Percentiles rank a stretch among this genome's conserved stretches.
Conservation (phyloP, 345 rosid species). For the Cochlearia excelsa region DNA sequence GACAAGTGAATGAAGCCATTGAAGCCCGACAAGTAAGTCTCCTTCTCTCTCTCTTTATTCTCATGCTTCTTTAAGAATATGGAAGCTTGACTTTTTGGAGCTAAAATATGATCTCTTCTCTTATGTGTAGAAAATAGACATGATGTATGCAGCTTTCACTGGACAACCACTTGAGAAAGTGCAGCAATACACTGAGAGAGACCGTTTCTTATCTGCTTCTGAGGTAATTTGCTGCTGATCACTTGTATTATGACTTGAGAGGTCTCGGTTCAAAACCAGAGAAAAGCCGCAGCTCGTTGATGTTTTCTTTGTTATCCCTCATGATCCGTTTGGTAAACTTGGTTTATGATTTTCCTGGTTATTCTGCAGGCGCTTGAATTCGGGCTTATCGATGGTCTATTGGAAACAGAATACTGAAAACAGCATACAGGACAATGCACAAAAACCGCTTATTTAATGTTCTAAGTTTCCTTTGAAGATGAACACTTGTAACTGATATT, state of each 20-base stretch:
- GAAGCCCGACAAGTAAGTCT: conserved; percentile 70
- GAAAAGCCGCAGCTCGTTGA: not conserved
- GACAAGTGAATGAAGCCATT: conserved; percentile 86
- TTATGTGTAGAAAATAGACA: conserved; percentile 74
- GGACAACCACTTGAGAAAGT: conserved; percentile 84
- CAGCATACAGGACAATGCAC: conserved; percentile 10
- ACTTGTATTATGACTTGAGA: not conserved
- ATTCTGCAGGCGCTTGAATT: conserved; percentile 80
- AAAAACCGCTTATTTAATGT: conserved; percentile 11
- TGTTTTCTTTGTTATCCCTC: conserved; percentile 1
- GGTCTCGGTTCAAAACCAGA: not conserved
- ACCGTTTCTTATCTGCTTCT: conserved; percentile 58
- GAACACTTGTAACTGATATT: conserved; percentile 16
- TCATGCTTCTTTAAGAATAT: conserved; percentile 14
- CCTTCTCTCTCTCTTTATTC: conserved; percentile 6
- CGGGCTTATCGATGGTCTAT: conserved; percentile 72
- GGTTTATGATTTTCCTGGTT: not conserved
- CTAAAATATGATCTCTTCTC: not conserved
- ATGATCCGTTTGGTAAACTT: not conserved
- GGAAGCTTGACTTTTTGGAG: not conserved
- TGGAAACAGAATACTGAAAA: conserved; percentile 71
- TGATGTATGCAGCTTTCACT: conserved; percentile 79
- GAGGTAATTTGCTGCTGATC: conserved; percentile 48
- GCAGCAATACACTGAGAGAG: conserved; percentile 78
- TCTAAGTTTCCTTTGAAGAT: conserved; percentile 23